A percentile compares a stretch with the other conserved stretches of the same genome.
Evolutionary conservation across 345 rosid species (phyloP).

Genomic region (Moringa oleifera): DNA sequence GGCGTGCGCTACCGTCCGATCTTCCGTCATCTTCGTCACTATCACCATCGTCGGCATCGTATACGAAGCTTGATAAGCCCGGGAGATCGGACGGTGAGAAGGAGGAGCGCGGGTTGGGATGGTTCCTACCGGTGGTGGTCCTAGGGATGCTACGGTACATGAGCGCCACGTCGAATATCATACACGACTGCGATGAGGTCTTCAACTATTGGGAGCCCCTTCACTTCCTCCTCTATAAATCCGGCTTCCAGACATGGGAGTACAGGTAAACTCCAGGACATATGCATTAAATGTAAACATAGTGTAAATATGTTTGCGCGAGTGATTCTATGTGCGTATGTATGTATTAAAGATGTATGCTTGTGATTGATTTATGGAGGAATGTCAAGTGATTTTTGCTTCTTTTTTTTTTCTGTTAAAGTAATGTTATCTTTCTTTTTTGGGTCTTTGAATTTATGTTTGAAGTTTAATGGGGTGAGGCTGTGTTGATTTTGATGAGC

Average conservation of each 20-base stretch:
- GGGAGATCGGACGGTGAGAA: slow-evolving; percentile 31
- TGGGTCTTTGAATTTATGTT: no score
- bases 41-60: slow-evolving; percentile 26
- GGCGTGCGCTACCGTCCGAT: slow-evolving; percentile 50
- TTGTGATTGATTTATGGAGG: background rate
- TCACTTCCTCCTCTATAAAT: slow-evolving; percentile 80
- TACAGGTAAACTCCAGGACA: slow-evolving; percentile 47
- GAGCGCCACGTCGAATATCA: slow-evolving; percentile 95
- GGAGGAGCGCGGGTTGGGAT: slow-evolving; percentile 46
- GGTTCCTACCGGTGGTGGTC: slow-evolving; percentile 71
- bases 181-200: slow-evolving; percentile 98
- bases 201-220: slow-evolving; percentile 99
- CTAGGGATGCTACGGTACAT: slow-evolving; percentile 80
- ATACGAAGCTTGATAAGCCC: slow-evolving; percentile 62
- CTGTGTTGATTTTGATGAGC: no score
- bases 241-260: slow-evolving; percentile 98
- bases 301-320: background rate
- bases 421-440: no score
- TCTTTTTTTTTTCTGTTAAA: no score
- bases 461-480: no score
- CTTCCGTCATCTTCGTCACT: slow-evolving; percentile 27
- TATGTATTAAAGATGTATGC: no score
- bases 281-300: no score
- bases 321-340: background rate
- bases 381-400: background rate